Percentiles rank a stretch among this genome's conserved stretches.
Conservation (phyloP, 768 basidiomycete genomes). For the Filobasidium floriforme region DNA sequence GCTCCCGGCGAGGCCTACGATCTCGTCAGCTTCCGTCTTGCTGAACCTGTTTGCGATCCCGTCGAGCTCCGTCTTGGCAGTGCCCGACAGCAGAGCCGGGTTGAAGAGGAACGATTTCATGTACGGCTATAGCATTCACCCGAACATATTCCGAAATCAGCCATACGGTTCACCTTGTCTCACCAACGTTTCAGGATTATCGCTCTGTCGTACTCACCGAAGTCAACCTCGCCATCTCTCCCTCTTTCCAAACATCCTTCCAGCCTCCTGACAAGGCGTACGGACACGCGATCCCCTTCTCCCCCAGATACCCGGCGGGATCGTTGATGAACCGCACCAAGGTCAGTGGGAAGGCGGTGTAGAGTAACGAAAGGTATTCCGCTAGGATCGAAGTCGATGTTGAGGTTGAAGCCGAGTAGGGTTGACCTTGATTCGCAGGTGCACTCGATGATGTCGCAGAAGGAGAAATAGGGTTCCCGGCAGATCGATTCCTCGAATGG, state of each 20-base stretch:
- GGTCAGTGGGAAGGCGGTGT: slow-evolving; percentile 1
- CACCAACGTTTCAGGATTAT: not conserved
- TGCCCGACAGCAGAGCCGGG: slow-evolving; percentile 1
- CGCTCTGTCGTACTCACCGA: not conserved
- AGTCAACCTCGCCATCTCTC: not conserved
- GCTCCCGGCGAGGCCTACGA: slow-evolving; percentile 1
- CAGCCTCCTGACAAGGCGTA: not conserved
- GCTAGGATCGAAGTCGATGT: not conserved
- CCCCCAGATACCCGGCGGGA: slow-evolving; percentile 2
- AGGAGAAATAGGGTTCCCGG: too few species aligned
- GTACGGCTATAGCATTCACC: not conserved
- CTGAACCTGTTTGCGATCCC: not conserved
- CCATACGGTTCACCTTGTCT: not conserved
- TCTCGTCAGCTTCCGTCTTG: slow-evolving; percentile 1
- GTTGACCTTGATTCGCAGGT: too few species aligned
- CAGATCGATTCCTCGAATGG: too few species aligned
- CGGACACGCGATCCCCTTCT: slow-evolving; percentile 3
- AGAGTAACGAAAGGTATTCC: not conserved
- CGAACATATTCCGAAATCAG: not conserved
- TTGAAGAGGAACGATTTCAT: slow-evolving; percentile 15
- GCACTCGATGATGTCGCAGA: too few species aligned
- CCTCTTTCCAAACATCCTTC: slow-evolving; percentile 17
- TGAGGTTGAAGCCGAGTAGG: not conserved
- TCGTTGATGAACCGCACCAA: slow-evolving; percentile 5
- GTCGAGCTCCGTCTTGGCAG: not conserved